phyloP scores from a whole-genome alignment of 129 eudicot species.

The Sambucus nigra region DNA sequence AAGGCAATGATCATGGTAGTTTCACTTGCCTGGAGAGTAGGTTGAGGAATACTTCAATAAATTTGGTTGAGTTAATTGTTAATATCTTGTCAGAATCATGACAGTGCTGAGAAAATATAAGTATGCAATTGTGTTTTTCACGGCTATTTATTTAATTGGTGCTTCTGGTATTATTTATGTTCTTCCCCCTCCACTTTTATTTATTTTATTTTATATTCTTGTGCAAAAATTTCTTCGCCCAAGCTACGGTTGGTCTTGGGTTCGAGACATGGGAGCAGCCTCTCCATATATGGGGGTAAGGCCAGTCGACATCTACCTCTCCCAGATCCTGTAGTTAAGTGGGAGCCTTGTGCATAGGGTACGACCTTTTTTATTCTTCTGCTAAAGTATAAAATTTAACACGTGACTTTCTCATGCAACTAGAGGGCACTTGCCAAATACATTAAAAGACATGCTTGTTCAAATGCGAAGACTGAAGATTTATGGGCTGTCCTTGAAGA shows the following conservation, averaged over 20 bases:
- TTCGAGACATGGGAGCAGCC: no score
- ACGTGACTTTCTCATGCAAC: constrained; percentile 4
- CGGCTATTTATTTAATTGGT: background rate
- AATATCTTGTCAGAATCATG: background rate
- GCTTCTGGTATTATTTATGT: background rate
- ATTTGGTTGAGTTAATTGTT: background rate
- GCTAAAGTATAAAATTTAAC: background rate
- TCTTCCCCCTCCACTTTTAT: no score
- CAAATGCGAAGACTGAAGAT: constrained; percentile 98
- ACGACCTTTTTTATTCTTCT: background rate
- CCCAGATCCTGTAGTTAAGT: no score
- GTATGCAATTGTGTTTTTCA: background rate
- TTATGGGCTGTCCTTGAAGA: constrained; percentile 92
- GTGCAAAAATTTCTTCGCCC: no score
- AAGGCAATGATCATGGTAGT: background rate
- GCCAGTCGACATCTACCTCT: no score
- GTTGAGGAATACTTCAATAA: background rate
- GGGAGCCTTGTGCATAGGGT: no score
- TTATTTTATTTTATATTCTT: background rate
- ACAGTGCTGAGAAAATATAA: background rate
- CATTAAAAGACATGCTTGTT: constrained; percentile 72
- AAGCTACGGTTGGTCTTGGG: no score
- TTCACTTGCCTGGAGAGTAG: background rate
- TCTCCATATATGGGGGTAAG: no score
- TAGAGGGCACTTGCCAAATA: constrained; percentile 91